Conservation (phyloP, 371 early-diverging fungal genomes). For the Funneliformis caledonium region DNA sequence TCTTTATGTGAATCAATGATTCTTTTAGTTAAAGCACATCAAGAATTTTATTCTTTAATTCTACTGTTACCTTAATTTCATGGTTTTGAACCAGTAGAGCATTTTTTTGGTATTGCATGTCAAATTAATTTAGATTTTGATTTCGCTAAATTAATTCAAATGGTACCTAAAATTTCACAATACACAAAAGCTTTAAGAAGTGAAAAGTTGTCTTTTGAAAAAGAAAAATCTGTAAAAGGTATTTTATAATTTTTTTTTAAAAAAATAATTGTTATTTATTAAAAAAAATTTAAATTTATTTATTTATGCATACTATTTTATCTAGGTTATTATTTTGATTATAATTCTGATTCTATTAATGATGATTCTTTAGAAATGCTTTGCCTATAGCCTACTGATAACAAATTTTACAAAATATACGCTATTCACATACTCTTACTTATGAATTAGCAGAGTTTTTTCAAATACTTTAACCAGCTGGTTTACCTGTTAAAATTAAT, state of each 20-base stretch:
- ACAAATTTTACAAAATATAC: neutral
- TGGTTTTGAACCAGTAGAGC: conserved; percentile 11
- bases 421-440: too few species aligned
- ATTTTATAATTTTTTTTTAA: neutral
- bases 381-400: neutral
- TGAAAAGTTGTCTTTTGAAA: neutral
- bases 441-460: neutral
- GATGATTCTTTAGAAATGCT: neutral
- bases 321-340: neutral
- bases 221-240: neutral
- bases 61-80: neutral
- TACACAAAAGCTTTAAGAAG: neutral
- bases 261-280: conserved; percentile 3
- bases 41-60: neutral
- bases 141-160: neutral
- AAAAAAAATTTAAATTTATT: neutral
- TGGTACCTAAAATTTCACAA: neutral
- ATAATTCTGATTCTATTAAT: neutral
- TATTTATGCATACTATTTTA: neutral
- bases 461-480: neutral
- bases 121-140: conserved; percentile 22
- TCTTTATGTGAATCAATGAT: conserved; percentile 20
- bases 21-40: neutral
- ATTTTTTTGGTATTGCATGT: conserved; percentile 1
- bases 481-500: neutral